Conservation (phyloP, 495 filamentous ascomycete genomes). For the Bathelium albidoporum region DNA sequence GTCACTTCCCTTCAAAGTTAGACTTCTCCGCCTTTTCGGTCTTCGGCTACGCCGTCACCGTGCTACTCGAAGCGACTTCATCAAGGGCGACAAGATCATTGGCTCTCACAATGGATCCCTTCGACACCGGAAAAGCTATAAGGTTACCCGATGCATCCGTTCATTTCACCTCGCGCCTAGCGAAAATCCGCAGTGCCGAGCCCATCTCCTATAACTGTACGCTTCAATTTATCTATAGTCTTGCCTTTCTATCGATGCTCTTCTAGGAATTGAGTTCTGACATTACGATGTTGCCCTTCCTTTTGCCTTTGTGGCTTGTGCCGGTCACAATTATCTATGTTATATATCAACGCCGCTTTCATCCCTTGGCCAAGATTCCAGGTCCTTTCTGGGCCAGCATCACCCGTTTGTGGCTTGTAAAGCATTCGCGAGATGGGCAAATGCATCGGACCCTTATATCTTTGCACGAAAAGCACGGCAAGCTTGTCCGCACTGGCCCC, state of each 20-base stretch:
- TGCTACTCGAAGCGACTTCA: not conserved
- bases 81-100: not conserved
- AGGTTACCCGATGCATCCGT: not conserved
- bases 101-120: not conserved
- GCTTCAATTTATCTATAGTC: not conserved
- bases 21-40: not conserved
- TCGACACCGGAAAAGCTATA: not conserved
- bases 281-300: not conserved
- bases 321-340: constrained; percentile 9
- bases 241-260: too few relatives aligned
- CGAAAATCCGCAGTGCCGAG: not conserved
- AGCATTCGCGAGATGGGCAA: constrained; percentile 22
- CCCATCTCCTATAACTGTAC: not conserved
- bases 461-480: constrained; percentile 21
- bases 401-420: constrained; percentile 22
- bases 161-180: not conserved
- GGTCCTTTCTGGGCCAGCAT: constrained; percentile 24
- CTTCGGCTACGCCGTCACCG: not conserved
- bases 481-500: constrained; percentile 23
- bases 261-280: not conserved
- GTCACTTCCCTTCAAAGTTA: too few relatives aligned
- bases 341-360: constrained; percentile 15
- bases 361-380: constrained; percentile 21
- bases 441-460: constrained; percentile 20
- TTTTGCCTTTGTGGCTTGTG: constrained; percentile 2